phyloP scores from a whole-genome alignment of 1,284 basidiomycete species.

The Vanrija sp. region DNA sequence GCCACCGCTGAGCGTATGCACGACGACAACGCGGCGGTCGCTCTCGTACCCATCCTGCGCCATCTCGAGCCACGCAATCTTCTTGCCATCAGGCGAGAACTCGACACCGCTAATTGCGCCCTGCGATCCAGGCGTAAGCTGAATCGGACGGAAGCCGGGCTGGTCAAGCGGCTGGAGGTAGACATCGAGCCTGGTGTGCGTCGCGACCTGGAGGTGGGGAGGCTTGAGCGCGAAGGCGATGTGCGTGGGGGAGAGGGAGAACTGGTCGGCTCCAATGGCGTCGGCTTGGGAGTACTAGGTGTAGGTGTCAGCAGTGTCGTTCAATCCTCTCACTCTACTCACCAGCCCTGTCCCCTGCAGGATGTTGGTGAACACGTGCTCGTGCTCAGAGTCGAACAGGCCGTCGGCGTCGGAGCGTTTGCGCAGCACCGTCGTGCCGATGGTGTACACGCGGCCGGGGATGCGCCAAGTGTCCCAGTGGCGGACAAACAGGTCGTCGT shows the following conservation, averaged over 20 bases:
- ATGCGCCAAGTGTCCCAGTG: conserved; percentile 88
- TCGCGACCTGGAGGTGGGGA: conserved; percentile 64
- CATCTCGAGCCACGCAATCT: conserved; percentile 80
- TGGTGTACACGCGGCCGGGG: conserved; percentile 58
- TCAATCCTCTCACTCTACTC: conserved; percentile 24
- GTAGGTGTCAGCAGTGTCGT: neutral
- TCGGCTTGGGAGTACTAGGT: conserved; percentile 54
- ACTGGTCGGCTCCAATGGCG: conserved; percentile 68
- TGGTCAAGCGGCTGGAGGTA: conserved; percentile 43
- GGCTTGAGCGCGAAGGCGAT: conserved; percentile 84
- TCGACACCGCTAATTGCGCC: conserved; percentile 71
- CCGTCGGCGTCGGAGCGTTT: neutral
- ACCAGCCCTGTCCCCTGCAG: conserved; percentile 66
- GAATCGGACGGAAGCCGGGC: conserved; percentile 14
- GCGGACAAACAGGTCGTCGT: conserved; percentile 68
- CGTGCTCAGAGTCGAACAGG: conserved; percentile 40
- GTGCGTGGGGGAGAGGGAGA: conserved; percentile 57
- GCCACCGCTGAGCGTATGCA: conserved; percentile 60
- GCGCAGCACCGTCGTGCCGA: conserved; percentile 47
- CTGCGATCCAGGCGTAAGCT: conserved; percentile 72
- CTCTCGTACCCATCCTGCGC: conserved; percentile 82
- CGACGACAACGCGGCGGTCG: conserved; percentile 60
- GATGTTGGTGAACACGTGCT: conserved; percentile 57
- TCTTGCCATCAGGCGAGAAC: conserved; percentile 64
- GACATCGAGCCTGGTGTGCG: conserved; percentile 51